Evolutionary conservation across 176 grass and related monocot genomes (phyloP), one percentile per base, ranked within the genome.

Genomic region (Tillandsia fasciculata): DNA sequence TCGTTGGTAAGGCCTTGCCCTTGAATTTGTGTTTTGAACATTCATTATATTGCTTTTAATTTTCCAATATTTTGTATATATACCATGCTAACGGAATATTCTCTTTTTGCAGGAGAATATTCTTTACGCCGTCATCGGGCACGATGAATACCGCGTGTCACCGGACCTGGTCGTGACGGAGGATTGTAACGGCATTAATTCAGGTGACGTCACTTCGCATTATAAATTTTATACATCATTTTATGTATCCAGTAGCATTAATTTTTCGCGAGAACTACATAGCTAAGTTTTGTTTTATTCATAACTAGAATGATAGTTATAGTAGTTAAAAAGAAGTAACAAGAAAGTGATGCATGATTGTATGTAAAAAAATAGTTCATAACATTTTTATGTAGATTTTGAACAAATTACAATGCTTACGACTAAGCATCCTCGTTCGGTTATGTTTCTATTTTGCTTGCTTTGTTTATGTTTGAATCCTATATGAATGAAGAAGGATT

Each of bases 151-250:
- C 14, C 6, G 77, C 24, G 67, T 77, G 9, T 80, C 89, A 2
- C 89, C 93, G 63, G 86, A 92, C 76, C 42, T 96, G 58, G 64
- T 96, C 33, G 76, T 96, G 28, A 90, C 86, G 2, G 77, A 90
- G 74, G 93, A 96, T 79, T 59, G 73, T 14, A 89, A 89, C 24
- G 93, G 89, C 51, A 84, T 97, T 8, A 97, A 97, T 17, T 73
- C 93, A 24, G 93, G 93, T 97, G 85, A 8, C 59, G 8, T 2
- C 53, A n/a, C 13, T 2, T 50, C 10, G 11, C 17, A 2, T 76
- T 42, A 13, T 65, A 66, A 15, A 2, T 51, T 42, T 51, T 11
- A 17, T 14, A 14, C 12, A 59, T 8, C 9, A 58, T 58, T 76
- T 47, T 26, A 9, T n/a, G 0, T 42, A 42, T 42, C 6, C 33